Evolutionary conservation across 1,284 basidiomycete genomes (phyloP), one percentile per base, ranked within the genome.

Genomic region (Trichosporon sp.): DNA sequence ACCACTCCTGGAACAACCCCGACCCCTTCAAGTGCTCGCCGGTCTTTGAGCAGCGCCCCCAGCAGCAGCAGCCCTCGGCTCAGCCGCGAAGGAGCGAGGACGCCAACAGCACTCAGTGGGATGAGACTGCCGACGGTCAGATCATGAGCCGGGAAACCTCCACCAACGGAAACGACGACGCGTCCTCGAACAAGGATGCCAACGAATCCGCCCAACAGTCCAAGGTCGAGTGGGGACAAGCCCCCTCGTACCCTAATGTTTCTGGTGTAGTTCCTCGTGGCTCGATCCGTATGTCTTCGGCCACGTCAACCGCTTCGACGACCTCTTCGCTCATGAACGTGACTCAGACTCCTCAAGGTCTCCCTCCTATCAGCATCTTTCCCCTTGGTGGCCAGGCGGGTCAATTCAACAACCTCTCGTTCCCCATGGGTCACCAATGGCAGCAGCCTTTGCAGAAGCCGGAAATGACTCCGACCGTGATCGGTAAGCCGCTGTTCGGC

Each of bases 231-330:
- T 68, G 67, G n/a, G 72, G 35, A 32, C 53, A 67, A 69, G 58
- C 31, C 34, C 15, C 65, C 60, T 13, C 32, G 35, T 56, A 62
- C n/a, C 32, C 62, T 11, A 42, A 42, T 11, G 29, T 51, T 15
- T 12, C 38, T 62, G 38, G 25, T 23, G 35, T 34, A 58, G 35
- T 58, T 27, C 51, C 65, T 35, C 31, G 47, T 42, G 63, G 42
- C 38, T 62, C 47, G 38, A 63, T 38, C 47, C 60, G 62, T 29
- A 53, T 27, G 12, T 76, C 76, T 4, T 74, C 75, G 12, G 65
- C 69, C 8, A 72, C 77, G 11, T 74, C 77, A n/a, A 72, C 72
- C 23, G 66, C 75, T 1, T 77, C 76, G 2, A 73, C 75, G 2
- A 65, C 69, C 23, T 76, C 77, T 18, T 76, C 75, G 9, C 65